Conservation (phyloP, 306 rosid species). For the Pyrus betulifolia region DNA sequence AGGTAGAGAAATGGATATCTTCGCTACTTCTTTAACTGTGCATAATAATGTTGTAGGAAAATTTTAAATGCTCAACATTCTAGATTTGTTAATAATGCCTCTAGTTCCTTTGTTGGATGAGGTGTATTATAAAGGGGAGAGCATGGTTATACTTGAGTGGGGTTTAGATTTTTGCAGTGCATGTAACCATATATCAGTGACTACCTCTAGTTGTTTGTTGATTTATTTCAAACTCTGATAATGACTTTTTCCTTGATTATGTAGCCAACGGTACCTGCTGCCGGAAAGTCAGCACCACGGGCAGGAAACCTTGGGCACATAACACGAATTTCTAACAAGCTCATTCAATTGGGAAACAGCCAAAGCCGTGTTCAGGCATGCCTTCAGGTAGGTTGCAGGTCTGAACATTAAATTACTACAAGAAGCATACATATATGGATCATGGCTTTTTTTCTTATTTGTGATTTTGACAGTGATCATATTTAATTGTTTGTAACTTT, state of each 20-base stretch:
- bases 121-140: not conserved
- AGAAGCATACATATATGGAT: not conserved
- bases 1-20: constrained; percentile 42
- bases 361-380: constrained; percentile 50
- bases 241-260: constrained; percentile 18
- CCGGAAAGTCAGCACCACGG: constrained; percentile 63
- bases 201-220: not conserved
- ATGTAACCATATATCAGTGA: not conserved
- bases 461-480: not conserved
- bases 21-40: not conserved
- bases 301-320: constrained; percentile 87
- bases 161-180: not conserved
- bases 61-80: not conserved
- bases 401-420: not conserved
- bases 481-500: not conserved
- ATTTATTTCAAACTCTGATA: constrained; percentile 8
- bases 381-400: constrained; percentile 62
- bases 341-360: constrained; percentile 59
- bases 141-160: constrained; percentile 1
- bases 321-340: constrained; percentile 69
- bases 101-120: constrained; percentile 1
- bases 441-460: not conserved
- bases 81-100: not conserved
- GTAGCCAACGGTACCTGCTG: constrained; percentile 72
- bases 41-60: not conserved